Percentiles rank a stretch among this genome's conserved stretches.
Evolutionary conservation across 1,284 basidiomycete genomes (phyloP).

Genomic region (Coriolopsis trogii): DNA sequence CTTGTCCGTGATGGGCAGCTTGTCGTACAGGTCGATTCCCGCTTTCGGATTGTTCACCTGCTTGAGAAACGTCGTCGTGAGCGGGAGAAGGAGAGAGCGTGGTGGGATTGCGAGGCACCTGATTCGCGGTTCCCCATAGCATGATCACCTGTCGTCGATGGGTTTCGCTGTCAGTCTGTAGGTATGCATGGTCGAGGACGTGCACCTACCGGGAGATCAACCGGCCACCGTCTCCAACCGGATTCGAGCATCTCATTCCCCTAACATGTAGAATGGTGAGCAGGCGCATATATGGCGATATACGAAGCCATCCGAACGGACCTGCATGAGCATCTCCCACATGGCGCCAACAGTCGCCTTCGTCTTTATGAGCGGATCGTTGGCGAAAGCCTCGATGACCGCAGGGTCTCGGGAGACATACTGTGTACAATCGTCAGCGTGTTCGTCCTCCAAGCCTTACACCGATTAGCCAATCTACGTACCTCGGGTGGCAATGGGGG

Average conservation of each 20-base stretch:
- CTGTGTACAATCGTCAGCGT: slow-evolving; percentile 37
- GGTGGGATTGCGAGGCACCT: slow-evolving; percentile 38
- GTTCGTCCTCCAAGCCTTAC: no score
- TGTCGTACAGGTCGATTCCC: slow-evolving; percentile 62
- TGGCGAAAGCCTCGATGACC: slow-evolving; percentile 54
- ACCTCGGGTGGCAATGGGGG: background rate
- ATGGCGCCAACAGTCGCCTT: slow-evolving; percentile 65
- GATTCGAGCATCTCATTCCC: slow-evolving; percentile 59
- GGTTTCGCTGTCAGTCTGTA: no score
- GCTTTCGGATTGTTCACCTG: slow-evolving; percentile 65
- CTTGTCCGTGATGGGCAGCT: slow-evolving; percentile 63
- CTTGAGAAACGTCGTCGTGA: background rate
- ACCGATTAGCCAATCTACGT: no score
- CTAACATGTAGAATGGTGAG: slow-evolving; percentile 35
- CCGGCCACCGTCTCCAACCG: slow-evolving; percentile 69
- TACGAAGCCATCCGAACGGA: slow-evolving; percentile 25
- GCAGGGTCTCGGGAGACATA: slow-evolving; percentile 67
- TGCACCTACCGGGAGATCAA: slow-evolving; percentile 60
- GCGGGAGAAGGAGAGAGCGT: background rate
- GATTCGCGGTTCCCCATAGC: slow-evolving; percentile 78
- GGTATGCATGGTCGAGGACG: background rate
- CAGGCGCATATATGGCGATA: background rate
- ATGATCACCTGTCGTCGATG: slow-evolving; percentile 69
- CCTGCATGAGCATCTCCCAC: slow-evolving; percentile 75
- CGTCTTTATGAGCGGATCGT: slow-evolving; percentile 69